Percentiles rank a stretch among this genome's conserved stretches.
Conservation (phyloP, 2,329 filamentous ascomycete genomes). For the Harringtonia aguacate region DNA sequence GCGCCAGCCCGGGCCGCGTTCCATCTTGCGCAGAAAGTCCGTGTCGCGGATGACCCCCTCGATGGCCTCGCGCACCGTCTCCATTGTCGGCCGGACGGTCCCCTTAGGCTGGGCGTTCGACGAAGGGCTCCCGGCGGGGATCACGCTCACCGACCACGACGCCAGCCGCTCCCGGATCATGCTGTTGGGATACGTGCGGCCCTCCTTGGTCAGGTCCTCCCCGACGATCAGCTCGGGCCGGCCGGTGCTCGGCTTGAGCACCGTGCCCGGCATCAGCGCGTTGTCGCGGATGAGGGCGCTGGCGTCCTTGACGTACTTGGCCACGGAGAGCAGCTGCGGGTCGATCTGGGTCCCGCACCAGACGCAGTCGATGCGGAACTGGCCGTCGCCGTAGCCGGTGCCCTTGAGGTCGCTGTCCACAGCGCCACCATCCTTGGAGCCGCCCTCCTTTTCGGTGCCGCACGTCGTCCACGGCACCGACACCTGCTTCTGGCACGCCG, state of each 20-base stretch:
- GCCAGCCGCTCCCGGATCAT: constrained; percentile 38
- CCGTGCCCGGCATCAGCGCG: constrained; percentile 56
- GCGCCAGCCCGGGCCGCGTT: neutral
- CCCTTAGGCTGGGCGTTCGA: neutral
- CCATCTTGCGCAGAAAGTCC: neutral
- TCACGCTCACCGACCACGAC: constrained; percentile 27
- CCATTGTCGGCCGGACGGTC: constrained; percentile 30
- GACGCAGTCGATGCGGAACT: constrained; percentile 39
- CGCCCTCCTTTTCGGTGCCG: constrained; percentile 18
- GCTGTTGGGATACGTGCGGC: constrained; percentile 45
- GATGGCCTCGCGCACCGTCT: constrained; percentile 38
- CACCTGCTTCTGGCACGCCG: constrained; percentile 33
- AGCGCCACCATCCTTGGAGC: neutral
- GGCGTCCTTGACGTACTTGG: constrained; percentile 50
- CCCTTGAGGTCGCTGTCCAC: constrained; percentile 27
- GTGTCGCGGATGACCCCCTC: constrained; percentile 30
- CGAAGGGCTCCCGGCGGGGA: constrained; percentile 15
- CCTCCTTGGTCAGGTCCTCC: constrained; percentile 9
- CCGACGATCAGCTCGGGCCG: constrained; percentile 26
- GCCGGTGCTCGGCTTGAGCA: constrained; percentile 45
- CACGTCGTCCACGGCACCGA: constrained; percentile 51
- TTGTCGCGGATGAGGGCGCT: constrained; percentile 31
- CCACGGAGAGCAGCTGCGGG: constrained; percentile 48
- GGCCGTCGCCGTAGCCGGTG: constrained; percentile 48
- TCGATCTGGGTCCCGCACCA: constrained; percentile 38